Conservation (phyloP, 2,329 filamentous ascomycete species). For the Aureobasidium melanogenum region DNA sequence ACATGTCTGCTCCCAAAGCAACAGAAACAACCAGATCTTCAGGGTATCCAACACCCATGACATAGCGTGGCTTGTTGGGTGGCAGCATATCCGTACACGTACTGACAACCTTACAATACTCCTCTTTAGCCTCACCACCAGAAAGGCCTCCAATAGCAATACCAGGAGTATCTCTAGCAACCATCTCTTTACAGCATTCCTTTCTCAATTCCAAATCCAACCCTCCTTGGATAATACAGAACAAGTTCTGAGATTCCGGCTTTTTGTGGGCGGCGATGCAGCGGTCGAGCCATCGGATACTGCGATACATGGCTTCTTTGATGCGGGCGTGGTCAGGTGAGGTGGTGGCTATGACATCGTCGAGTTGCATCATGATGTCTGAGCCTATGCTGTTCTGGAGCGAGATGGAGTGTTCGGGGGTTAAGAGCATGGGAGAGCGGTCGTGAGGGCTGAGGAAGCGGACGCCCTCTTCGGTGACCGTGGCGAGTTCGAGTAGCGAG, state of each 20-base stretch:
- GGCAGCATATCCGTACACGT: constrained; percentile 80
- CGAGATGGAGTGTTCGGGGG: constrained; percentile 91
- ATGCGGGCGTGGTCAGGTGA: constrained; percentile 83
- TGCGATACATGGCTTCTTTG: constrained; percentile 89
- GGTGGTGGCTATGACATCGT: constrained; percentile 94
- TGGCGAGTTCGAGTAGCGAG: constrained; percentile 83
- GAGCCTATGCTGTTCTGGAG: constrained; percentile 96
- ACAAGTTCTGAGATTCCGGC: constrained; percentile 78
- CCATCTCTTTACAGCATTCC: constrained; percentile 80
- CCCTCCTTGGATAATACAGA: constrained; percentile 97
- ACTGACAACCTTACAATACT: constrained; percentile 78
- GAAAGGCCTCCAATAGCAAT: constrained; percentile 94
- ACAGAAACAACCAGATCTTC: constrained; percentile 92
- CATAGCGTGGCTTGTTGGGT: constrained; percentile 89
- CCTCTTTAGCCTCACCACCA: constrained; percentile 86
- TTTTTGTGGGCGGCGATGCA: constrained; percentile 86
- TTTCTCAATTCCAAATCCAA: constrained; percentile 77
- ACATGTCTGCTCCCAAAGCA: constrained; percentile 95
- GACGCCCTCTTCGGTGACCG: constrained; percentile 90
- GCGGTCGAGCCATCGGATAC: constrained; percentile 89
- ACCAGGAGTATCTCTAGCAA: constrained; percentile 81
- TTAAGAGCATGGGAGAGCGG: constrained; percentile 90
- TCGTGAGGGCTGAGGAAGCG: constrained; percentile 95
- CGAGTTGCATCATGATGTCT: constrained; percentile 99
- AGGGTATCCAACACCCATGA: constrained; percentile 97